Conservation (phyloP, 441 rosid species). For the Gossypium trilobum region DNA sequence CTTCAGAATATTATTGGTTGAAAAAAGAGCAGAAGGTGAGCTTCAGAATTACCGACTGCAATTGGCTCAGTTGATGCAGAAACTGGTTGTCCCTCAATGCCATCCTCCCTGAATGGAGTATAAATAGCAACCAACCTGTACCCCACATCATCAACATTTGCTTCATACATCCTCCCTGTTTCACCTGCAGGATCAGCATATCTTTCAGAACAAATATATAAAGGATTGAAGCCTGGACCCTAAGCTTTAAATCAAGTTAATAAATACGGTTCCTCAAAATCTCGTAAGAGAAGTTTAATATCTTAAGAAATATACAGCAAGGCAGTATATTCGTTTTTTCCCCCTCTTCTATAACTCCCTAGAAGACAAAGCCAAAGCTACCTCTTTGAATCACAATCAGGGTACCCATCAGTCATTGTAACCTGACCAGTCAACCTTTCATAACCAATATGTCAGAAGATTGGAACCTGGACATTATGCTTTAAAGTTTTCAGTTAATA, state of each 20-base stretch:
- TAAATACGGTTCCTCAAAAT: background rate
- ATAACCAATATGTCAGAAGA: conserved; percentile 8
- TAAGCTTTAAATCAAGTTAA: background rate
- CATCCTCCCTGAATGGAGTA: conserved; percentile 90
- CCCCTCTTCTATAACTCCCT: background rate
- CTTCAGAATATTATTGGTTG: background rate
- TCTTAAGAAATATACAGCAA: background rate
- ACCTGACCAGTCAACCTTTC: conserved; percentile 15
- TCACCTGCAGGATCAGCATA: conserved; percentile 56
- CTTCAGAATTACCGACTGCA: conserved; percentile 64
- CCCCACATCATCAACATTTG: conserved; percentile 97
- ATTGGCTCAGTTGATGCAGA: conserved; percentile 91
- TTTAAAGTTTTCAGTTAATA: background rate
- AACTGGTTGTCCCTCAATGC: conserved; percentile 88
- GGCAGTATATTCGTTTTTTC: background rate
- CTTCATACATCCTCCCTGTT: conserved; percentile 87
- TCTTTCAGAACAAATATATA: conserved; percentile 10
- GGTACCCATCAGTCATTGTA: background rate
- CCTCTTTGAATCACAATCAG: background rate
- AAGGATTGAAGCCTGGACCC: background rate
- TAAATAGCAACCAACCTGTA: conserved; percentile 85
- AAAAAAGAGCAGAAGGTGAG: conserved; percentile 1
- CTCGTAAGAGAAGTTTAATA: background rate
- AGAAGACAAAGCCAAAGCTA: background rate
- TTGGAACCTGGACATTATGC: background rate